A percentile compares a stretch with the other conserved stretches of the same genome.
Conservation (phyloP, 768 basidiomycete species). For the Boletus tomentosulus region DNA sequence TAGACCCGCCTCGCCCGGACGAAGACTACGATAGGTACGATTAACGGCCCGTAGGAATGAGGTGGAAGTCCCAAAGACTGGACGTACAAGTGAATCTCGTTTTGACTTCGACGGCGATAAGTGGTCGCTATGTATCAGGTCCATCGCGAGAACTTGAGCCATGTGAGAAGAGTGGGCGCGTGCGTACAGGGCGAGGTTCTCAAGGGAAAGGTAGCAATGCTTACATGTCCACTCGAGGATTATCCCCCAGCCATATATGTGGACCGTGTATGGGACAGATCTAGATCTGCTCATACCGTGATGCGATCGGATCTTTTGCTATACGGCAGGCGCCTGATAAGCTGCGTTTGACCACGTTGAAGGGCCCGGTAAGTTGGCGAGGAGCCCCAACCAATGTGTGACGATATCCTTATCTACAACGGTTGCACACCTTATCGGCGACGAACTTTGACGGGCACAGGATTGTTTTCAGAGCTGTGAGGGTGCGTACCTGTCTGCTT, state of each 20-base stretch:
- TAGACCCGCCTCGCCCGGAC: constrained; percentile 23
- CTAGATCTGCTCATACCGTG: not conserved
- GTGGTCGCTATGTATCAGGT: not conserved
- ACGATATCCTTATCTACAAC: constrained; percentile 16
- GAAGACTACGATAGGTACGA: constrained; percentile 7
- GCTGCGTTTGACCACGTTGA: constrained; percentile 1
- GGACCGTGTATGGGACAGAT: not conserved
- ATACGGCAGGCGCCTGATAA: constrained; percentile 14
- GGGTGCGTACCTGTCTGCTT: not conserved
- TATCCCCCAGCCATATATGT: constrained; percentile 17
- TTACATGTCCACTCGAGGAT: not conserved
- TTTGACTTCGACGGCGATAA: constrained; percentile 1
- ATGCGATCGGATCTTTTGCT: not conserved
- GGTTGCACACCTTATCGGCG: constrained; percentile 1
- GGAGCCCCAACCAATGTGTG: constrained; percentile 8
- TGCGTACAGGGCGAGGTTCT: not conserved
- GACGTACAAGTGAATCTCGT: constrained; percentile 15
- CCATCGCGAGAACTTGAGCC: constrained; percentile 6
- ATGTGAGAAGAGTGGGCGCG: constrained; percentile 2
- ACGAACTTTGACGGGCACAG: not conserved
- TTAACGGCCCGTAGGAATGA: not conserved
- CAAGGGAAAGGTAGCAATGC: not conserved
- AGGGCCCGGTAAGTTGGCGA: not conserved
- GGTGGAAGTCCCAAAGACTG: not conserved
- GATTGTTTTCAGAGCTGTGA: not conserved